phyloP scores from a whole-genome alignment of 1,284 basidiomycete genomes.

The Somion occarium region DNA sequence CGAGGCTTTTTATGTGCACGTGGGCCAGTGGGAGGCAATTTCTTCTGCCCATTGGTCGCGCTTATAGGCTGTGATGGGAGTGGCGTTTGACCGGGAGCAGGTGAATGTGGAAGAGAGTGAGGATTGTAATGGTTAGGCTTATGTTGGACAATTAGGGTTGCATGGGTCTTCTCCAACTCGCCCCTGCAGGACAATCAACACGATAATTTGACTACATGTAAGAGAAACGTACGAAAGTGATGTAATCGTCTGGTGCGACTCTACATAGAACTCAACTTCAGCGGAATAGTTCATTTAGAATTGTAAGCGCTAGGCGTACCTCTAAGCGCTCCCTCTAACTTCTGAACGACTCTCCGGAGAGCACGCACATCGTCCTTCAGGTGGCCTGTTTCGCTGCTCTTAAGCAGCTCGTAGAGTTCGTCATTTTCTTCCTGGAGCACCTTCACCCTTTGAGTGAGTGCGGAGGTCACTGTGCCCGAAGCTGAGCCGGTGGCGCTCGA shows the following conservation, averaged over 20 bases:
- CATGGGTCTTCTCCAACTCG: slow-evolving; percentile 71
- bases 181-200: slow-evolving; percentile 25
- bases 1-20: slow-evolving; percentile 74
- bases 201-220: not conserved
- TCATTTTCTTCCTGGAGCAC: slow-evolving; percentile 79
- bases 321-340: slow-evolving; percentile 66
- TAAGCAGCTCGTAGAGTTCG: slow-evolving; percentile 55
- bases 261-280: slow-evolving; percentile 31
- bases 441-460: slow-evolving; percentile 65
- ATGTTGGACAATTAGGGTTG: slow-evolving; percentile 45
- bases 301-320: slow-evolving; percentile 40
- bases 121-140: slow-evolving; percentile 30
- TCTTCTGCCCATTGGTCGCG: slow-evolving; percentile 33
- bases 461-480: slow-evolving; percentile 60
- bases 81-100: slow-evolving; percentile 33
- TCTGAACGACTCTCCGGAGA: slow-evolving; percentile 57
- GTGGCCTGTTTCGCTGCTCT: slow-evolving; percentile 64
- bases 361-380: slow-evolving; percentile 75
- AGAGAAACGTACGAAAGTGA: slow-evolving; percentile 57
- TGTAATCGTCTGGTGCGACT: slow-evolving; percentile 69
- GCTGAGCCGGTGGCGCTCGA: slow-evolving; percentile 29
- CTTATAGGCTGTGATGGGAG: slow-evolving; percentile 11
- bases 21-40: slow-evolving; percentile 67
- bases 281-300: slow-evolving; percentile 1
- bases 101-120: slow-evolving; percentile 35